phyloP scores from a whole-genome alignment of 1,284 basidiomycete species.

The Leccinum griseonigrum region DNA sequence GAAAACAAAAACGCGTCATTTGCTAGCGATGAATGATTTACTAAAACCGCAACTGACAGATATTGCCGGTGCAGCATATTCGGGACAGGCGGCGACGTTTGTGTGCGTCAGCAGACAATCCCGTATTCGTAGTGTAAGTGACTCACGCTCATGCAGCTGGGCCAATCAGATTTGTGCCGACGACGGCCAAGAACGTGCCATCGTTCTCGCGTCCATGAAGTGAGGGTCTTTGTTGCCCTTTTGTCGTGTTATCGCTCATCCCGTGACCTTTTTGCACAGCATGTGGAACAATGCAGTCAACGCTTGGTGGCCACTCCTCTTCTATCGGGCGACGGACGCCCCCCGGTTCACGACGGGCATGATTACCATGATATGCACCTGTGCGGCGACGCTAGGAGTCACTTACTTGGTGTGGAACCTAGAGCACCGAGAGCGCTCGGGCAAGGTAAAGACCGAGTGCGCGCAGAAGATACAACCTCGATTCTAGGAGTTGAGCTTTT shows the following conservation, averaged over 20 bases:
- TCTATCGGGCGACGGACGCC: conserved; percentile 66
- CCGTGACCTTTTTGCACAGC: conserved; percentile 31
- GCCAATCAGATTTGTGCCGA: conserved; percentile 70
- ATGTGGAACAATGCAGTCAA: conserved; percentile 74
- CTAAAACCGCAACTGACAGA: conserved; percentile 33
- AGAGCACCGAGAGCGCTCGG: conserved; percentile 44
- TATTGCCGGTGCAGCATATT: conserved; percentile 60
- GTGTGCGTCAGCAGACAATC: conserved; percentile 42
- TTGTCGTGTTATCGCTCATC: neutral
- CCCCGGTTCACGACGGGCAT: conserved; percentile 62
- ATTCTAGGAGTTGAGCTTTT: neutral
- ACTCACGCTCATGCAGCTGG: conserved; percentile 42
- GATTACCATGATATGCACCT: conserved; percentile 63
- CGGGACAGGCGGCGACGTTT: conserved; percentile 69
- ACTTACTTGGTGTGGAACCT: conserved; percentile 59
- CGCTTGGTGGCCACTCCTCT: conserved; percentile 68
- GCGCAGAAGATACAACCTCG: neutral
- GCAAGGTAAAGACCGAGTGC: neutral
- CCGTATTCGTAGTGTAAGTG: neutral
- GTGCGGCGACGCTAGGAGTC: conserved; percentile 50
- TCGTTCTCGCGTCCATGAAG: conserved; percentile 74
- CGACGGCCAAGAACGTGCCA: conserved; percentile 61
- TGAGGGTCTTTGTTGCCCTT: conserved; percentile 24
- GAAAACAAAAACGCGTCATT: neutral
- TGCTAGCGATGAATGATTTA: neutral